Base-by-base conservation (phyloP, 2,329 filamentous ascomycete genomes). In the Fusarium anguioides region DNA sequence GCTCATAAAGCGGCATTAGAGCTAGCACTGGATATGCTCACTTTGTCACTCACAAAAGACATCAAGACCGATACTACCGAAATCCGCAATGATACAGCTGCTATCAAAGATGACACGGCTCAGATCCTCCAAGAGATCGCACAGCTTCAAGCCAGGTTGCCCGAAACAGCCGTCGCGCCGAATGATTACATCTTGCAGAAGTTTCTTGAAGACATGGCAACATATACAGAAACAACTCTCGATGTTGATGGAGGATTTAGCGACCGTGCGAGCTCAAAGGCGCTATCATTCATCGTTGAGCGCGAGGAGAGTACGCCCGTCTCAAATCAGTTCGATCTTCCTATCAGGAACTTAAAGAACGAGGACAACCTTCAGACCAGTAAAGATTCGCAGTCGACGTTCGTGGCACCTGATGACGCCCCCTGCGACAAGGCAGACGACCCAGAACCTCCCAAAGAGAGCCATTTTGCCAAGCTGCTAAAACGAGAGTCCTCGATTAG, bases 1-100 rank as follows among this genome's bases (percentile, higher is more conserved):
- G 58, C 59, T 7, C 59, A 68, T n/a, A 68, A 67, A 4, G 41
- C 41, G 3, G 64, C 63, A 1, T 1, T 67, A 3, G 63, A 67
- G 7, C 24, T 64, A 2, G 58, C 59, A 1, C 31, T 67, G 0
- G 63, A 64, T 3, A 55, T 68, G 58, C 4, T 67, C 0, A 20
- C 46, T 1, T n/a, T 67, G 15, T 42, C 44, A 1, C 2, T 52
- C 0, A 39, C 49, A 0, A 64, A 46, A 11, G 58, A 67, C 0
- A 60, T 67, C 21, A 64, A 64, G 23, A 4, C 26, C 1, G 52
- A 67, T 11, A 67, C 63, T 0, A 26, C 49, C 0, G 44, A 64
- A 2, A 24, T 67, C 0, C 64, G 36, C 1, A 21, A 59, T 0
- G 52, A 67, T 9, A 66, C 63, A 18, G 26, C 63, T 4, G 46